Evolutionary conservation across 805 yeast species (phyloP), one percentile per base, ranked within the genome.

Genomic region (Teunomyces kruisii): DNA sequence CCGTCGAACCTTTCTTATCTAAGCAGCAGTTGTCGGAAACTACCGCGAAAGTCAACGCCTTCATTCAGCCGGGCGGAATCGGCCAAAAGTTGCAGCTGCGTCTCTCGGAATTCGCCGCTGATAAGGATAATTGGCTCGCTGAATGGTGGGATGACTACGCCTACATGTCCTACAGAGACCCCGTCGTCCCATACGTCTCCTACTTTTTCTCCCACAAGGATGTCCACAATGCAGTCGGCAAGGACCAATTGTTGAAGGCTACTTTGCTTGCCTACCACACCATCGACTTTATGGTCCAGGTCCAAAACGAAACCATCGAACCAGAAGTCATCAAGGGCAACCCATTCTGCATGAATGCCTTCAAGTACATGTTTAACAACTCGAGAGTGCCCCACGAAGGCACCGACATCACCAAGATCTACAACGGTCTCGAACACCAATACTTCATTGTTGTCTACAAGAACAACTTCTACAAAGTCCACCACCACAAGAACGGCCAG

Each of bases 261-360:
- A 79, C 96, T 5, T 83, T 88, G 39, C 68, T 92, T 49, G 75
- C 86, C 32, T 74, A 78, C 40, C 81, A 86, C 47, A 81, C 87
- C 15, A 70, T 86, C 30, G 75, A 81, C 51, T 92, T 89, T 64
- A 78, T 81, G 73, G 75, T 75, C 47, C 61, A 76, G 40, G 75
- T 89, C 45, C 92, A 86, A 60, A 68, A 69, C 49, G 91, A 88
- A 65, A 72, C 86, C 12, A 74, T 92, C 55, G 88, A 84, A 45
- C 88, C 96, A 4, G 98, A 92, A 66, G 71, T 88, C 61, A 70
- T 78, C 55, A 86, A 81, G 68, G 84, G 82, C 43, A 74, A 74
- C 52, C 96, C 97, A n/a, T 86, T 81, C 61, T 92, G 97, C 68
- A 92, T 92, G 98, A 90, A 88, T 65, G 84, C 95, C 28, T 91